Evolutionary conservation across 257 asterid species (phyloP), one percentile per base, ranked within the genome.

Genomic region (Nicotiana otophora): DNA sequence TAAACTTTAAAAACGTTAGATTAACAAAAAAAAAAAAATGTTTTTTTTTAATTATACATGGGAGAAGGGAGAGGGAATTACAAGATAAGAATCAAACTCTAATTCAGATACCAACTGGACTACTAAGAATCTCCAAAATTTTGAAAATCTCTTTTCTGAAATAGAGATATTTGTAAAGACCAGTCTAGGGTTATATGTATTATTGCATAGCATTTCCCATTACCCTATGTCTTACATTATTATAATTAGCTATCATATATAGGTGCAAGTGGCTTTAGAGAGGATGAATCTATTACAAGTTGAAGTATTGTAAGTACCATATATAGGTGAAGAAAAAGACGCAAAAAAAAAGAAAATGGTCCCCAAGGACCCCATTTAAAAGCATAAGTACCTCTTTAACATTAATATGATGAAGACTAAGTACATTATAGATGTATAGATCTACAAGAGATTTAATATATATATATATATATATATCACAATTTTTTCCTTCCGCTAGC

Each of bases 241-340:
- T 8, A 10, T n/a, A 33, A 39, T 5, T 36, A 12, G 78, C 23
- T 72, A 46, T 46, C 36, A 46, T 72, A n/a, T n/a, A 46, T 72
- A 72, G 61, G 61, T 46, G 61, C 61, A 72, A 72, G 79, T 72
- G 79, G 79, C n/a, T 46, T 10, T 23, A 12, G 55, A 72, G 79
- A 46, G 79, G 79, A 48, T 3, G 61, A 72, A 72, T 23, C 15
- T 23, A 7, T 33, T 46, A 17, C 79, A 72, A 46, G 61, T 72
- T 72, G 61, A 46, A 72, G 20, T 72, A 46, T 23, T 42, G 14
- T n/a, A n/a, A n/a, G n/a, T 72, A 6, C 4, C 60, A 46, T 46
- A 72, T 46, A 14, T 70, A 5, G 4, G 61, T 11, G 60, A 39
- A 42, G 4, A 46, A 72, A 23, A 46, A 39, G 60, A 72, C 78